These are phyloP conservation scores for Alternaria brassicae DNA, from an alignment of 2,329 filamentous ascomycete species.

Conservation along the genomic window DNA sequence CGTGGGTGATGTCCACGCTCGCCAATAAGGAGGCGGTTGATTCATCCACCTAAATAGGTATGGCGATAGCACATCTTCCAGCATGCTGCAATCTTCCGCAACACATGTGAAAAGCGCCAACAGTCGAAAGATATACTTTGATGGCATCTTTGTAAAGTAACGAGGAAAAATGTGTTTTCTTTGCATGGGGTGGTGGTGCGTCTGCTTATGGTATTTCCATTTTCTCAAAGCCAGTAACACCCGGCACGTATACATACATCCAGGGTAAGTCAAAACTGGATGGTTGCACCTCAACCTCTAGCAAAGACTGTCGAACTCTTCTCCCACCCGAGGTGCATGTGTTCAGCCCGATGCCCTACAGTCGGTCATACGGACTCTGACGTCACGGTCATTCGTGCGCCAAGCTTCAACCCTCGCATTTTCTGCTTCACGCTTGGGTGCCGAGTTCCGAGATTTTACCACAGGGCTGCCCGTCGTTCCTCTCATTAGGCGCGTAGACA, in stretches of 20 bases:
- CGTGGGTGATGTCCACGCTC: neutral
- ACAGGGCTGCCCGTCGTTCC: neutral
- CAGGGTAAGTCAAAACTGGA: neutral
- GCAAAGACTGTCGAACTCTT: neutral
- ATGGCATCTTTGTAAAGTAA: neutral
- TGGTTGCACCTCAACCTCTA: neutral
- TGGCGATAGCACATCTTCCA: neutral
- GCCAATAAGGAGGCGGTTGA: neutral
- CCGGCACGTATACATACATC: neutral
- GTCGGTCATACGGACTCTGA: neutral
- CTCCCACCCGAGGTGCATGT: neutral
- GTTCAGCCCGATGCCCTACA: neutral
- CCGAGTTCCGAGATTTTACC: conserved; percentile 7
- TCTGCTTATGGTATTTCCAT: neutral
- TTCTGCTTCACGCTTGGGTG: conserved; percentile 1
- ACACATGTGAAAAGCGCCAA: neutral
- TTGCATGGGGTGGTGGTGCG: neutral
- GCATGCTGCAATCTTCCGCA: neutral
- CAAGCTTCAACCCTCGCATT: neutral
- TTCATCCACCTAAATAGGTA: neutral
- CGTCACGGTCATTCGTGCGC: conserved; percentile 3
- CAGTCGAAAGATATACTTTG: neutral
- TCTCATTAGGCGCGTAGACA: conserved; percentile 3
- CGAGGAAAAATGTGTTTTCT: neutral
- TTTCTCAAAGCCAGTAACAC: neutral